Evolutionary conservation across 2,329 filamentous ascomycete species (phyloP), one percentile per base, ranked within the genome.

Genomic region (Neoascochyta sp.): DNA sequence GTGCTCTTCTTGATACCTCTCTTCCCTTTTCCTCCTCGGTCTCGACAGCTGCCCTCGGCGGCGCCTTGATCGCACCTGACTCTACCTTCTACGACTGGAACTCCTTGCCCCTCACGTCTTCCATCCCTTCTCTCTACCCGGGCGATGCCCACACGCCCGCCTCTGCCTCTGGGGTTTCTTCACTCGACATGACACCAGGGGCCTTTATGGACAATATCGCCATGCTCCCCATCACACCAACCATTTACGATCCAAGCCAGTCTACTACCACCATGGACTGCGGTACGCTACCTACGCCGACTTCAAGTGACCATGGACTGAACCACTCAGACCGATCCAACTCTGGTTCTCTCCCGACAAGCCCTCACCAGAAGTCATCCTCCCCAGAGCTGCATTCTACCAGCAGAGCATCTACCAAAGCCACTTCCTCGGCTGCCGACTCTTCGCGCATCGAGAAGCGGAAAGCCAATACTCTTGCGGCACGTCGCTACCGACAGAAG

Each of bases 401-500:
- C 14, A 31, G 41, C 12, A 44, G 41, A 25, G 52, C 45, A 49
- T 45, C 46, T 41, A 34, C 47, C 14, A 55, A 55, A 39, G 42
- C 28, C 33, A 47, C 35, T 23, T 37, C 45, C 11, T 36, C 44
- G n/a, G 39, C 39, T 6, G 34, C 39, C 25, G 62, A 46, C 11
- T 29, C 42, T 39, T 49, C 52, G 16, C 50, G 51, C 18, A 34
- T 63, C 26, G 57, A 62, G 36, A 83, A 83, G 59, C 78, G 81
- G 16, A 74, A 76, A 39, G 74, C 76, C 39, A 85, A 86, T 59
- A 85, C 80, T 9, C 70, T 83, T 39, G 81, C 81, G n/a, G 81
- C 81, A 16, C 73, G 79, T 39, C 79, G 81, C 39, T 85, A 83
- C 54, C 76, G 81, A 15, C 80, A 85, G 56, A 82, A 81, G 57